Conservation (phyloP, 2,329 filamentous ascomycete genomes). For the Colletotrichum incanum region DNA sequence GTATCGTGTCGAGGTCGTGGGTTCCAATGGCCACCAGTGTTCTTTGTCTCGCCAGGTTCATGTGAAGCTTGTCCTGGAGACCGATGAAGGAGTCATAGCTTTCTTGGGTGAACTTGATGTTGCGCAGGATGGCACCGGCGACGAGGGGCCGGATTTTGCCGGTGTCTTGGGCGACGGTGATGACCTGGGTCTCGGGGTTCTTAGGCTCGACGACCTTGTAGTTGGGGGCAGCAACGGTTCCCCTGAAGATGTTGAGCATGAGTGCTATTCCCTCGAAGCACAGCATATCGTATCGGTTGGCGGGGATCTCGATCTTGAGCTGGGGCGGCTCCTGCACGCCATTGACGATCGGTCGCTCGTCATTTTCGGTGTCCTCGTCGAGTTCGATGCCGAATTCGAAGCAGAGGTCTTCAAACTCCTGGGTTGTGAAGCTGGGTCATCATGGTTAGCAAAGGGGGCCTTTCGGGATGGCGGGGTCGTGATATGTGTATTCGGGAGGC, state of each 20-base stretch:
- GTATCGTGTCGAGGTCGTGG: slow-evolving; percentile 92
- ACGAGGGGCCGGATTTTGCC: slow-evolving; percentile 87
- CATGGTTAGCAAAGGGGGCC: slow-evolving; percentile 40
- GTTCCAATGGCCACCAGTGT: slow-evolving; percentile 98
- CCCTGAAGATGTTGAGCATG: slow-evolving; percentile 96
- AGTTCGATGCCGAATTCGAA: slow-evolving; percentile 99
- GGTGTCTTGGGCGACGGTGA: slow-evolving; percentile 84
- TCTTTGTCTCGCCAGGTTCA: slow-evolving; percentile 92
- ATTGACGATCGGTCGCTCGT: slow-evolving; percentile 80
- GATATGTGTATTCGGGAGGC: slow-evolving; percentile 13
- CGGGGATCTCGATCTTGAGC: slow-evolving; percentile 97
- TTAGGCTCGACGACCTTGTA: slow-evolving; percentile 83
- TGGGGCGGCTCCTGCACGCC: slow-evolving; percentile 90
- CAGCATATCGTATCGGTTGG: slow-evolving; percentile 94
- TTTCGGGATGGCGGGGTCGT: slow-evolving; percentile 38
- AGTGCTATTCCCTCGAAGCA: slow-evolving; percentile 97
- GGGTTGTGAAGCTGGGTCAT: slow-evolving; percentile 83
- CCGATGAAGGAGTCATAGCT: slow-evolving; percentile 98
- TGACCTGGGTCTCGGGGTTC: slow-evolving; percentile 81
- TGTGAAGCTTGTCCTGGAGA: slow-evolving; percentile 97
- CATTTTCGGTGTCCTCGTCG: slow-evolving; percentile 92
- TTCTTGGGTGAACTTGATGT: slow-evolving; percentile 91
- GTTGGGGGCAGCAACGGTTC: slow-evolving; percentile 81
- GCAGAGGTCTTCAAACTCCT: slow-evolving; percentile 97
- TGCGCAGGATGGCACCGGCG: slow-evolving; percentile 89